Percentiles rank a stretch among this genome's conserved stretches.
Evolutionary conservation across 2,329 filamentous ascomycete species (phyloP).

Genomic region (Allantophomopsis lycopodina): DNA sequence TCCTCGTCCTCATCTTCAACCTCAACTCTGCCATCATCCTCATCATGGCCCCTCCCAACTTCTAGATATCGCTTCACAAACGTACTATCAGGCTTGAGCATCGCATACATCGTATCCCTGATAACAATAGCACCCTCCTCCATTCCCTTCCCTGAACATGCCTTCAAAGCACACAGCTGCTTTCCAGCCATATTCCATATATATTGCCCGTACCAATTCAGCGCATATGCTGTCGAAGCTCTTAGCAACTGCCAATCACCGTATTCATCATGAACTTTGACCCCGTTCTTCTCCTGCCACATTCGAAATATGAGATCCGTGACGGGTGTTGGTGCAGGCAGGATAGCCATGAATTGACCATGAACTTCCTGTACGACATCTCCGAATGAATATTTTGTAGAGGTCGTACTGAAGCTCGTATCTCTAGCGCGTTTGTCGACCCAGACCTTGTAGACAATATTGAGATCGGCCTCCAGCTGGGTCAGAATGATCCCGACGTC

Average conservation of each 20-base stretch:
- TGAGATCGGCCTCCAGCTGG: slow-evolving; percentile 6
- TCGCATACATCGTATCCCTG: slow-evolving; percentile 7
- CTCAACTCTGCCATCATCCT: neutral
- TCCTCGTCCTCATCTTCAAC: neutral
- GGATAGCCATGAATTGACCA: slow-evolving; percentile 10
- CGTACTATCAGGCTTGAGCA: slow-evolving; percentile 7
- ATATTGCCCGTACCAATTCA: slow-evolving; percentile 1
- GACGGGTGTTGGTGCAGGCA: slow-evolving; percentile 7
- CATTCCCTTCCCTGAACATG: neutral
- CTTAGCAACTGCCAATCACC: slow-evolving; percentile 28
- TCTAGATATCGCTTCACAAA: slow-evolving; percentile 5
- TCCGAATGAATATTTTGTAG: neutral
- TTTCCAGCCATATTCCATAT: slow-evolving; percentile 16
- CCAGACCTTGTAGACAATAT: slow-evolving; percentile 6
- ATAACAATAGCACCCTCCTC: slow-evolving; percentile 2
- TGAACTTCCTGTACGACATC: slow-evolving; percentile 1
- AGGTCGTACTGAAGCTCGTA: slow-evolving; percentile 1
- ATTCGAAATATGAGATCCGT: neutral
- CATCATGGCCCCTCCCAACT: neutral
- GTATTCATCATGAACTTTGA: slow-evolving; percentile 3
- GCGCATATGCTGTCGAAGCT: slow-evolving; percentile 21
- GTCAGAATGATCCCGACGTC: slow-evolving; percentile 7
- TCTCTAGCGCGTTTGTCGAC: neutral
- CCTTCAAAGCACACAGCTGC: slow-evolving; percentile 14
- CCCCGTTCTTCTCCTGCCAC: no score